Evolutionary conservation across 2,329 filamentous ascomycete species (phyloP).

Genomic region (Ascochyta koolunga): DNA sequence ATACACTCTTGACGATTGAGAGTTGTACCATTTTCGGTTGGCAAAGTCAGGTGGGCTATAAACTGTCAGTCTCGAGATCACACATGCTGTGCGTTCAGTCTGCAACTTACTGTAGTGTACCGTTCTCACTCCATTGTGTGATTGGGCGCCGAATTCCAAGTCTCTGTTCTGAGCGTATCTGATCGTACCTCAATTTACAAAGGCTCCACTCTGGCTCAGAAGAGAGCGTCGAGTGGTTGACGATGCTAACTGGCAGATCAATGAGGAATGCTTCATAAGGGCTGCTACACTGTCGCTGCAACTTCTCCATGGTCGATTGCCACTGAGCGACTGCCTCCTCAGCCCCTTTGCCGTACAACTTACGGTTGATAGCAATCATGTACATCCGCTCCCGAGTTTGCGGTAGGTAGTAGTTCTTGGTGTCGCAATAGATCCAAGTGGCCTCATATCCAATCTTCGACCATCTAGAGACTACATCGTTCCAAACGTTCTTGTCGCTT

Average conservation of each 20-base stretch:
- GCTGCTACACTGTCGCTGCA: slow-evolving; percentile 65
- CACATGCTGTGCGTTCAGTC: neutral
- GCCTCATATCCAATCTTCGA: slow-evolving; percentile 62
- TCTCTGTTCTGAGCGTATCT: slow-evolving; percentile 56
- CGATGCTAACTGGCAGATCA: slow-evolving; percentile 58
- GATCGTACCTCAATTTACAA: slow-evolving; percentile 66
- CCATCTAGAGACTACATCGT: slow-evolving; percentile 55
- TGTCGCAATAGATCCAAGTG: slow-evolving; percentile 61
- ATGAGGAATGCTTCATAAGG: slow-evolving; percentile 68
- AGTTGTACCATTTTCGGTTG: slow-evolving; percentile 57
- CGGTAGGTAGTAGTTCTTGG: slow-evolving; percentile 74
- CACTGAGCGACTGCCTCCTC: slow-evolving; percentile 45
- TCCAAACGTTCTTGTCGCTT: slow-evolving; percentile 61
- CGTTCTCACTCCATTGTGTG: slow-evolving; percentile 65
- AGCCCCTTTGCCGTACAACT: slow-evolving; percentile 21
- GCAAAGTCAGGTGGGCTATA: slow-evolving; percentile 60
- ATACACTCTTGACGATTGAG: slow-evolving; percentile 64
- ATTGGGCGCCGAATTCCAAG: slow-evolving; percentile 64
- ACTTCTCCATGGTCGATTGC: slow-evolving; percentile 51
- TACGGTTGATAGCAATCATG: slow-evolving; percentile 52
- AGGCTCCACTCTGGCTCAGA: slow-evolving; percentile 58
- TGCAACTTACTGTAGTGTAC: slow-evolving; percentile 47
- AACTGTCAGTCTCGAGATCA: neutral
- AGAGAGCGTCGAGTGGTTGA: slow-evolving; percentile 39
- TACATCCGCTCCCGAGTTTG: slow-evolving; percentile 63